Evolutionary conservation across 1,284 basidiomycete genomes (phyloP).

Genomic region (Cystobasidium sp.): DNA sequence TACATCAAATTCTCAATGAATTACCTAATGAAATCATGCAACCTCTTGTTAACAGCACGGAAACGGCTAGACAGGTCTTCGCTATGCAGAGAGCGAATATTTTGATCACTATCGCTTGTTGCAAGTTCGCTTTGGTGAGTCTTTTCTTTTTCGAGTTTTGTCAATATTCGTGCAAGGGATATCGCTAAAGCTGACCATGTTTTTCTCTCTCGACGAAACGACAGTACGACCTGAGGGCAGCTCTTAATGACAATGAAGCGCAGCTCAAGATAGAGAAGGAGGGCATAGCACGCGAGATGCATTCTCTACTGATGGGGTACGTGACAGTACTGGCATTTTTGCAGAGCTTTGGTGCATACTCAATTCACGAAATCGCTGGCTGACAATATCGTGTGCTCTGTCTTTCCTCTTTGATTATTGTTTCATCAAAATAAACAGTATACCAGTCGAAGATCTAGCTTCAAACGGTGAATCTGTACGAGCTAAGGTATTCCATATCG

Average conservation of each 20-base stretch:
- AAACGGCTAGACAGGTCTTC: conserved; percentile 53
- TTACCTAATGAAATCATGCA: conserved; percentile 54
- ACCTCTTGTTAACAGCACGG: conserved; percentile 45
- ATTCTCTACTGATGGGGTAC: conserved; percentile 56
- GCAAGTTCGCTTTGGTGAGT: conserved; percentile 58
- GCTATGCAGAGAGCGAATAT: conserved; percentile 47
- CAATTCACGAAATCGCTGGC: no score
- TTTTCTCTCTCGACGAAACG: neutral
- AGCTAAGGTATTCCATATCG: conserved; percentile 58
- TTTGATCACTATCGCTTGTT: conserved; percentile 51
- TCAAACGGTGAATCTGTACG: conserved; percentile 58
- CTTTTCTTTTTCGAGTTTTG: neutral
- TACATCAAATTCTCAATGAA: conserved; percentile 53
- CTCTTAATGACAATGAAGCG: conserved; percentile 51
- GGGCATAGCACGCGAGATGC: conserved; percentile 56
- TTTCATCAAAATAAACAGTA: conserved; percentile 46
- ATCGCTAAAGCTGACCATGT: neutral
- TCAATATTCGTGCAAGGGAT: neutral
- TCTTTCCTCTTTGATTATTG: no score
- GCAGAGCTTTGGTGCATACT: no score
- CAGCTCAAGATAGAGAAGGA: conserved; percentile 55
- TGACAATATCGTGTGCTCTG: no score
- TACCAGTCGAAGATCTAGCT: conserved; percentile 58
- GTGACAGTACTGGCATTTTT: conserved; percentile 1
- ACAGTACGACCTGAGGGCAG: conserved; percentile 29